phyloP scores from a whole-genome alignment of 805 yeast genomes.

The Saccharomyces jurei region DNA sequence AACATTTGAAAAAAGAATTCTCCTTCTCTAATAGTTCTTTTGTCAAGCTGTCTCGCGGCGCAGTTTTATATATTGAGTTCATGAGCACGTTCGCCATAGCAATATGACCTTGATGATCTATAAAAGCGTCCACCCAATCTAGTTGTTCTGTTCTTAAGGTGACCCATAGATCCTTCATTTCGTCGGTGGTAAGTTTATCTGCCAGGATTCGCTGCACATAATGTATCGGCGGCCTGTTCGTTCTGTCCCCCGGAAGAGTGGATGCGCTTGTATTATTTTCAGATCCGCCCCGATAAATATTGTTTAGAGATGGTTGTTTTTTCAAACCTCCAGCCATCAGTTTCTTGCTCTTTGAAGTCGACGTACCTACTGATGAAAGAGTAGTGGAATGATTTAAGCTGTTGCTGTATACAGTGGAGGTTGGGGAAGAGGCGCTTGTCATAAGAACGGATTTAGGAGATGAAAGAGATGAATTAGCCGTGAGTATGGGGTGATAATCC shows the following conservation, averaged over 20 bases:
- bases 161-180: constrained; percentile 80
- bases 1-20: constrained; percentile 64
- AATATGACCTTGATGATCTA: constrained; percentile 74
- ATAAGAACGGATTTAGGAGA: not conserved
- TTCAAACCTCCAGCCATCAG: not conserved
- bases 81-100: constrained; percentile 63
- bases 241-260: constrained; percentile 23
- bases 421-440: not conserved
- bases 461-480: not conserved
- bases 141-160: constrained; percentile 84
- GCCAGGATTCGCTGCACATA: constrained; percentile 70
- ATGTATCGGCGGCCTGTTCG: constrained; percentile 52
- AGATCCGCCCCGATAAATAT: not conserved
- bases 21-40: constrained; percentile 58
- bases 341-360: constrained; percentile 1
- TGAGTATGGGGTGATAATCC: not conserved
- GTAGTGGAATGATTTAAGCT: not conserved
- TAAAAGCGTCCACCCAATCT: constrained; percentile 71
- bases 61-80: constrained; percentile 32
- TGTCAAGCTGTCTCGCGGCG: constrained; percentile 24
- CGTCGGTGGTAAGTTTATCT: constrained; percentile 56
- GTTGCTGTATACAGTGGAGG: not conserved
- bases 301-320: not conserved
- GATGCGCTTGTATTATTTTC: constrained; percentile 18
- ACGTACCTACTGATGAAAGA: not conserved